Conservation (phyloP, 371 early-diverging fungal genomes). For the Saksenaea vasiformis region DNA sequence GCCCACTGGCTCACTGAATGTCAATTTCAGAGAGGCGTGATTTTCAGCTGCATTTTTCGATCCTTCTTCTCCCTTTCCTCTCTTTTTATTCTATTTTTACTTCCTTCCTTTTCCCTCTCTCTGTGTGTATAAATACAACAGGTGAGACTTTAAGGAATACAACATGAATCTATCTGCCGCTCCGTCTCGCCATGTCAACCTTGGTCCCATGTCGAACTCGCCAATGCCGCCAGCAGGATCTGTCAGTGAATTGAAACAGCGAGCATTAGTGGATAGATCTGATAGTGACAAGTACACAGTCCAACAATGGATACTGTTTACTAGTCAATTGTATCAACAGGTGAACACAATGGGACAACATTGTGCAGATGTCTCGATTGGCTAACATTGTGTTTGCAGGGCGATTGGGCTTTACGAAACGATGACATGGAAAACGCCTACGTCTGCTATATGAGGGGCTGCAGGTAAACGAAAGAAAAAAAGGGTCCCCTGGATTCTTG, state of each 20-base stretch:
- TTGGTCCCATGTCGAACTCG: not conserved
- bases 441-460: conserved; percentile 30
- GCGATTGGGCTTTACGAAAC: conserved; percentile 17
- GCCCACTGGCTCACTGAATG: too few species aligned
- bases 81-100: conserved; percentile 2
- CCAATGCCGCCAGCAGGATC: conserved; percentile 5
- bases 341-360: not conserved
- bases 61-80: too few species aligned
- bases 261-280: conserved; percentile 18
- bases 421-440: conserved; percentile 33
- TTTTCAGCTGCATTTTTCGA: too few species aligned
- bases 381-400: conserved; percentile 11
- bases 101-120: not conserved
- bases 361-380: not conserved
- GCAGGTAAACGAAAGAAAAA: conserved; percentile 21
- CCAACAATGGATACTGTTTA: conserved; percentile 11
- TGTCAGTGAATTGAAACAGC: conserved; percentile 17
- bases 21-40: too few species aligned
- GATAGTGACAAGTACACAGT: conserved; percentile 18
- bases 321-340: conserved; percentile 10
- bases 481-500: not conserved
- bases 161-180: not conserved
- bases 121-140: not conserved
- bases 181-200: not conserved
- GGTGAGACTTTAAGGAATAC: not conserved